Evolutionary conservation across 2,329 filamentous ascomycete genomes (phyloP), one percentile per base, ranked within the genome.

Genomic region (Malbranchea zuffiana): DNA sequence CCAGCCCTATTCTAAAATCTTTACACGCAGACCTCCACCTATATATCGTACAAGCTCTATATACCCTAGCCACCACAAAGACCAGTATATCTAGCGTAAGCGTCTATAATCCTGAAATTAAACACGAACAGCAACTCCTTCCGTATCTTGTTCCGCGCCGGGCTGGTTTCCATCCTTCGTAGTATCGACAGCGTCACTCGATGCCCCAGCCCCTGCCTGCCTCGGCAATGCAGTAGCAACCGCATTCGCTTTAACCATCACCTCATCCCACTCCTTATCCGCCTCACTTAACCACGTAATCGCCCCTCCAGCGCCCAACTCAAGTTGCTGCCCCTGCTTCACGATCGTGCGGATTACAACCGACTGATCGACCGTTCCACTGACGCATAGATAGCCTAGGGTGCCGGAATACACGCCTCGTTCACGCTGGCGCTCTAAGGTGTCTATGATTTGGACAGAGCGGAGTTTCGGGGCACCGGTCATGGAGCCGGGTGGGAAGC

Each of bases 401-500:
- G 92, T 82, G 13, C 90, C 86, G 5, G 84, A 84, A 60, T 95
- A 95, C 34, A 95, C 61, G 20, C 84, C 78, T 35, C 88, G 68
- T 40, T 64, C 60, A 3, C 66, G 55, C 12, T 37, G 19, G 12
- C 60, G 61, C 59, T 94, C 87, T 27, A 94, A 69, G 3, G 68
- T 62, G 41, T 71, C 68, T 13, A 96, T 66, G 31, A 95, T 72
- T 64, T 93, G 80, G 56, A 88, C 95, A 45, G 82, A 88, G 32
- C 88, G 74, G 61, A 88, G 87, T 67, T 96, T 96, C 0, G 88
- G 90, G 1, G 88, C 88, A 5, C 90, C 90, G 2, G 88, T 96
- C 90, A 96, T 96, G 50, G 82, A 88, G 0, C 90, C 88, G 0
- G 90, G 86, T 0, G 90, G 88, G 1, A 96, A 44, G 13, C 42